Base-by-base conservation (phyloP, 1,139 yeast genomes). In the Kluyveromyces sp. region DNA sequence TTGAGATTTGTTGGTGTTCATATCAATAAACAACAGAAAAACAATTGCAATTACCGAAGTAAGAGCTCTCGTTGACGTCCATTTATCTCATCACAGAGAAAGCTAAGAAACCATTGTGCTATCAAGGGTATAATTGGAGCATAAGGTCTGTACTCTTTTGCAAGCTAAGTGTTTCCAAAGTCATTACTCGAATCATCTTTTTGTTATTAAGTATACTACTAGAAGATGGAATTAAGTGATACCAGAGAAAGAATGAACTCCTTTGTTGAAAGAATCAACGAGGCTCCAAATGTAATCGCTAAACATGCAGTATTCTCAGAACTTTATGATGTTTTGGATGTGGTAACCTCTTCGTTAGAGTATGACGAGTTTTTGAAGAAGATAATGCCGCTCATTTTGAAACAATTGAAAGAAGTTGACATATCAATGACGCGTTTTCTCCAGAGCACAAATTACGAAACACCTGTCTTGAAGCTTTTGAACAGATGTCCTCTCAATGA, bases 401-500 rank as follows among this genome's bases (percentile, higher is more conserved):
- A 72, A 45, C 74, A 81, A 44, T 69, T 92, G 53, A 75, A 81
- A 43, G 70, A 74, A 3, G 83, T 84, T 25, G 95, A 95, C 3
- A 74, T 88, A n/a, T 80, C 88, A 26, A 78, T 86, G 68, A 71
- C 38, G 72, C 78, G 29, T 73, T 71, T 45, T 75, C 89, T 0
- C 74, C 79, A 0, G 92, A 83, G 57, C 88, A 84, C 56, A 83
- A 85, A 64, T 66, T 88, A 45, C 76, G 97, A 60, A 81, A 81
- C 59, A 73, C 86, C 34, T 71, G 87, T 5, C 71, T 92, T 48
- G 97, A 92, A 92, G 60, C 79, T 89, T 27, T 68, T 94, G 30
- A 90, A 87, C 58, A 74, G 97, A 43, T 74, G 90, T 37, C 87
- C 86, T 49, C 79, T 87, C 73, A 89, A 85, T 61, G 97, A 89